Conservation (phyloP, 129 eudicot genomes). For the Saussurea involucrata region DNA sequence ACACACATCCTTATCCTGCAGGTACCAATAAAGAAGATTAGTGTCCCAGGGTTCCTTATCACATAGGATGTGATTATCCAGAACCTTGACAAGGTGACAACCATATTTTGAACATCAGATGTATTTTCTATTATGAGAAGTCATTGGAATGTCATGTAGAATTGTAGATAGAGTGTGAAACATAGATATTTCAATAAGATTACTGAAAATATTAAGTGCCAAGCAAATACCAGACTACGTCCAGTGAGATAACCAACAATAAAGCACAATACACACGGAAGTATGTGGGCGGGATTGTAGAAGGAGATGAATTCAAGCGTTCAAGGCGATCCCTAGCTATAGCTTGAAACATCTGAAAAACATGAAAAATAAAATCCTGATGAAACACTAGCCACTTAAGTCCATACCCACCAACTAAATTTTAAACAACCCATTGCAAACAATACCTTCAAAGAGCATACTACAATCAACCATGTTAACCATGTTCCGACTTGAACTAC, state of each 20-base stretch:
- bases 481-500: background rate
- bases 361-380: too few species aligned
- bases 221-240: too few species aligned
- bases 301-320: too few species aligned
- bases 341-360: too few species aligned
- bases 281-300: too few species aligned
- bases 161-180: background rate
- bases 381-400: too few species aligned
- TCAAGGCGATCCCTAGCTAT: too few species aligned
- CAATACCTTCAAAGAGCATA: too few species aligned
- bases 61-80: background rate
- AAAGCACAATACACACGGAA: too few species aligned
- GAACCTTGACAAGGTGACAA: background rate
- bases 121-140: background rate
- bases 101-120: background rate
- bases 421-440: too few species aligned
- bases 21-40: background rate
- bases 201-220: too few species aligned
- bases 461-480: background rate
- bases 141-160: background rate
- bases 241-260: background rate
- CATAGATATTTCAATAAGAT: background rate
- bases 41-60: background rate
- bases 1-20: background rate
- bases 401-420: too few species aligned